Evolutionary conservation across 1,284 basidiomycete genomes (phyloP), one percentile per base, ranked within the genome.

Genomic region (Athelia psychrophila): DNA sequence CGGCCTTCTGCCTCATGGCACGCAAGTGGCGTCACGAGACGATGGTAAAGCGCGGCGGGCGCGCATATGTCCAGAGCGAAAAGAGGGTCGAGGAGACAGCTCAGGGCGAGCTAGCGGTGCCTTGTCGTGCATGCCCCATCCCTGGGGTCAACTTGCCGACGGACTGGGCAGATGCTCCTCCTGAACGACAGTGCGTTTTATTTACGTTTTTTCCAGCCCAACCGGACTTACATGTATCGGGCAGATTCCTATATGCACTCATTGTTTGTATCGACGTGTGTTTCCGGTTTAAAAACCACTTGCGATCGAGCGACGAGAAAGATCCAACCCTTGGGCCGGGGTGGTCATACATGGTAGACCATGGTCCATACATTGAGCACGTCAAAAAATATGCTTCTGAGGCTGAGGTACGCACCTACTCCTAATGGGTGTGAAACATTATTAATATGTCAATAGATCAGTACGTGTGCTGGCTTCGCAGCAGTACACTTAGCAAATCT

Each of bases 61-160:
- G 61, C 13, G 68, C 66, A 1, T 65, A 73, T 48, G 52, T 58
- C 38, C 35, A 53, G 1, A 44, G 30, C 0, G 65, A 66, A 8
- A 30, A 30, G 13, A 30, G 27, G 27, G 50, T 64, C 2, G 24
- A 25, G 3, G 59, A 51, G 0, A 71, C 62, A 0, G 33, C 45
- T 19, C 47, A 35, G n/a, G 71, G 70, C 0, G 58, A 63, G 16
- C 64, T 62, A n/a, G 65, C 64, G 1, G 49, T 73, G 2, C 44
- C 55, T 1, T 74, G 72, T 54, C 70, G 65, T 6, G 67, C 69
- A 1, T 73, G 71, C 51, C 71, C 71, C 0, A 57, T 64, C 4
- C 64, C 63, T 0, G 63, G 58, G 1, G 57, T 60, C 25, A 74
- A 74, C 53, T 50, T 72, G 2, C 66, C 68, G 9, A 38, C 42